Conservation (phyloP, 2,329 filamentous ascomycete species). For the Paecilomyces dactylethromorphus region DNA sequence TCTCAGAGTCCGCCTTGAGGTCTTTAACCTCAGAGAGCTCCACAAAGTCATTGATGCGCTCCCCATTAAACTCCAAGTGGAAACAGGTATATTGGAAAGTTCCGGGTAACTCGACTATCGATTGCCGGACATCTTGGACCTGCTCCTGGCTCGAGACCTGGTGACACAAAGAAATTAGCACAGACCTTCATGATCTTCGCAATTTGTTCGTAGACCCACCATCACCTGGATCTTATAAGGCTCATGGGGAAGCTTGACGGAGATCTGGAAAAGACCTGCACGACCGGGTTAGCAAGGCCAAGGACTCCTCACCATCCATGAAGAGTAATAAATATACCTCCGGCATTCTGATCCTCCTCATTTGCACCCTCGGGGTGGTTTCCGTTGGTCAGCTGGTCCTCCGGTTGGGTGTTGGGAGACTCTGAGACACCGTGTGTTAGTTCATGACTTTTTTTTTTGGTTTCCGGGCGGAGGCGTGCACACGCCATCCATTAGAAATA, state of each 20-base stretch:
- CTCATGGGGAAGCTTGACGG: constrained; percentile 73
- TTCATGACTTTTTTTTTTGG: constrained; percentile 1
- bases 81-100: constrained; percentile 99
- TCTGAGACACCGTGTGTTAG: constrained; percentile 18
- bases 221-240: constrained; percentile 76
- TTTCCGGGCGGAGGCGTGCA: neutral
- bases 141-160: constrained; percentile 91
- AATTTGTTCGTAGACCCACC: constrained; percentile 47
- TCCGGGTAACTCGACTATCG: constrained; percentile 84
- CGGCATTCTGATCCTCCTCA: constrained; percentile 26
- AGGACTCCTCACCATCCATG: neutral
- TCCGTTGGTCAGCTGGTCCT: constrained; percentile 28
- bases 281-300: neutral
- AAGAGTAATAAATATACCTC: constrained; percentile 22
- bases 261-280: constrained; percentile 61
- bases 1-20: constrained; percentile 68
- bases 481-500: constrained; percentile 6
- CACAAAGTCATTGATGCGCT: constrained; percentile 90
- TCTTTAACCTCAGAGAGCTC: constrained; percentile 83
- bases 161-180: constrained; percentile 3
- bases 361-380: constrained; percentile 23
- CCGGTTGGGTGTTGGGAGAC: constrained; percentile 17
- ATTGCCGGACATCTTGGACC: constrained; percentile 93
- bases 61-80: constrained; percentile 84
- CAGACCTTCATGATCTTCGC: neutral